Evolutionary conservation across 805 yeast genomes (phyloP), one percentile per base, ranked within the genome.

Genomic region (Wickerhamomyces bisporus): DNA sequence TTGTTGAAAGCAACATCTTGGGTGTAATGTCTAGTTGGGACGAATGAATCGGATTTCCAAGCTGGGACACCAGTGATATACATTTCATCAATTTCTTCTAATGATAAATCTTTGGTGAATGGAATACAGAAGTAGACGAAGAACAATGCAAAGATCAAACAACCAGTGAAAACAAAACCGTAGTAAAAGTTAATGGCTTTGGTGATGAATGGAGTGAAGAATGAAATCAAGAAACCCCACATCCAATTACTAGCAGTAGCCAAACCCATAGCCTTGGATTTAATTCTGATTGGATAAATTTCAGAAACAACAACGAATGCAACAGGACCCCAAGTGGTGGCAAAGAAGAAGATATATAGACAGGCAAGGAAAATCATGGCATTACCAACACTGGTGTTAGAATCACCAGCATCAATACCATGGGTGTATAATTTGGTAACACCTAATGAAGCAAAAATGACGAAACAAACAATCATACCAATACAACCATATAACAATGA

Each of bases 41-140:
- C 67, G 77, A 76, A 81, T 40, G 50, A 50, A 19, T 67, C 36
- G 13, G 82, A 77, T 39, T 61, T 57, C 74, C 75, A 70, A 35
- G 75, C 66, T 38, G 58, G 48, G 29, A 64, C 65, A 48, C 60
- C 62, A 35, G 64, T 61, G 21, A 70, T 58, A 52, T 66, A 71
- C 69, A 80, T 65, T 54, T 74, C 79, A 58, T 85, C 88, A 46
- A 86, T 86, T 63, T 86, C 88, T 65, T 86, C 95, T 58, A 86
- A 72, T 32, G 85, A 73, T 53, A 85, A 72, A 42, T 94, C 94
- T 66, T 77, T 79, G 39, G 95, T 86, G 64, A 84, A 91, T 52
- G 79, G 78, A 43, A 86, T 77, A 49, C 72, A 71, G 70, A 85
- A 78, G 70, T 72, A 77, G 38, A 84, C 84, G 60, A 81, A 86